Percentiles rank a stretch among this genome's conserved stretches.
phyloP scores from a whole-genome alignment of 768 basidiomycete species.

The Phaeotremella fagi region DNA sequence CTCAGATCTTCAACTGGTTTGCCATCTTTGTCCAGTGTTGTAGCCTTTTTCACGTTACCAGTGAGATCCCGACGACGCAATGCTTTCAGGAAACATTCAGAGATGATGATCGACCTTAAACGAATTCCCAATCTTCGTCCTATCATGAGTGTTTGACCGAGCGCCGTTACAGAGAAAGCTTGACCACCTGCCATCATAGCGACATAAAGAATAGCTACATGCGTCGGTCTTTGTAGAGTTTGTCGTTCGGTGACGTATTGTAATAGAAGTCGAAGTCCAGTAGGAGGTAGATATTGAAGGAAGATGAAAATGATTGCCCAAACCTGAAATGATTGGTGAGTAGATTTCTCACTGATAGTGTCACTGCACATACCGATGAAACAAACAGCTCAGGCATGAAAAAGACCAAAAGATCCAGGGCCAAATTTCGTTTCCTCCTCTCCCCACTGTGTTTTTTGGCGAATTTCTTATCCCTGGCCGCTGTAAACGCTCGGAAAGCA shows the following conservation, averaged over 20 bases:
- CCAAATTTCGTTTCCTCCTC: constrained; percentile 27
- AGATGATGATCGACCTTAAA: constrained; percentile 48
- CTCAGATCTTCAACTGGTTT: constrained; percentile 18
- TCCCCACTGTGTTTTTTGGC: constrained; percentile 22
- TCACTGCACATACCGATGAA: constrained; percentile 39
- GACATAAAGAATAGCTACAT: constrained; percentile 50
- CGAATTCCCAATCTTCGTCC: constrained; percentile 49
- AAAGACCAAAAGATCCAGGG: constrained; percentile 31
- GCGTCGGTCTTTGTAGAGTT: constrained; percentile 34
- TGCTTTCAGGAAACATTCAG: constrained; percentile 50
- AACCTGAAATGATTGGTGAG: constrained; percentile 7
- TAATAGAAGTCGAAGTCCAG: constrained; percentile 48
- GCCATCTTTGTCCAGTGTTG: constrained; percentile 16
- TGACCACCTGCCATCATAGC: constrained; percentile 48
- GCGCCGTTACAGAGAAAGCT: constrained; percentile 28
- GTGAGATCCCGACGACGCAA: constrained; percentile 49
- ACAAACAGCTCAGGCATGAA: constrained; percentile 26
- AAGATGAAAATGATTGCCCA: constrained; percentile 43
- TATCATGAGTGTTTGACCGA: constrained; percentile 46
- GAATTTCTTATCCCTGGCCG: constrained; percentile 17
- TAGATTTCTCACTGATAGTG: neutral
- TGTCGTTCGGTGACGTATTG: constrained; percentile 45
- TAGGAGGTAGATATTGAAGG: constrained; percentile 48
- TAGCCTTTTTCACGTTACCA: constrained; percentile 34
- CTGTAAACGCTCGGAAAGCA: constrained; percentile 31